Evolutionary conservation across 495 filamentous ascomycete genomes (phyloP), one percentile per base, ranked within the genome.

Genomic region (Letharia lupina): DNA sequence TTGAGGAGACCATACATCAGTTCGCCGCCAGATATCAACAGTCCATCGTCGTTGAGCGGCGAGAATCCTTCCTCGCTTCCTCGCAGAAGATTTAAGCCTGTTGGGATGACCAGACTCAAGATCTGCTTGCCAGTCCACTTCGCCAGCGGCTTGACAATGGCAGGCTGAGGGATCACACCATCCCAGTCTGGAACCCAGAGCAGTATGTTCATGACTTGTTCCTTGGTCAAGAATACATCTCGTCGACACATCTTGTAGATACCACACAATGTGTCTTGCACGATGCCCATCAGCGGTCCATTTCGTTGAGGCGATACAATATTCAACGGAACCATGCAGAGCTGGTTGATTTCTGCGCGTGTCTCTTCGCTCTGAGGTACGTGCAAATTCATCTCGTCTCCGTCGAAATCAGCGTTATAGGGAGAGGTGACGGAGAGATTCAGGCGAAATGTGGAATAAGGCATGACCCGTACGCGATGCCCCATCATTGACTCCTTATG

Each of bases 401-500:
- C 94, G 73, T 99, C 94, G 74, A 99, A 99, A 87, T 99, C 94
- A 67, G 94, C 94, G 76, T 99, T 99, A 80, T 99, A 99, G 2
- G 94, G 94, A 52, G 92, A 93, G 0, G 94, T 99, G 70, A 99
- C 94, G 1, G 94, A 99, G 66, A 99, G 77, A 71, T 99, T 99
- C 33, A 99, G 82, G 42, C 94, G 85, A 81, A 99, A 99, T 2
- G 94, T 99, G 4, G 94, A 99, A 75, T 93, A 99, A 1, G 94
- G 94, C 94, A 99, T 96, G 52, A 99, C 94, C 42, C 87, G 87
- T 48, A 99, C 93, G 62, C 92, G 86, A 79, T 99, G 94, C 77
- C 90, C 94, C 94, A 99, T 99, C 94, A 99, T 99, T 67, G 94
- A 98, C 73, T 99, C 94, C 76, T 99, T 99, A 81, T 99, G 94